Conservation (phyloP, 768 basidiomycete genomes). For the Hortiboletus flavorubellus region DNA sequence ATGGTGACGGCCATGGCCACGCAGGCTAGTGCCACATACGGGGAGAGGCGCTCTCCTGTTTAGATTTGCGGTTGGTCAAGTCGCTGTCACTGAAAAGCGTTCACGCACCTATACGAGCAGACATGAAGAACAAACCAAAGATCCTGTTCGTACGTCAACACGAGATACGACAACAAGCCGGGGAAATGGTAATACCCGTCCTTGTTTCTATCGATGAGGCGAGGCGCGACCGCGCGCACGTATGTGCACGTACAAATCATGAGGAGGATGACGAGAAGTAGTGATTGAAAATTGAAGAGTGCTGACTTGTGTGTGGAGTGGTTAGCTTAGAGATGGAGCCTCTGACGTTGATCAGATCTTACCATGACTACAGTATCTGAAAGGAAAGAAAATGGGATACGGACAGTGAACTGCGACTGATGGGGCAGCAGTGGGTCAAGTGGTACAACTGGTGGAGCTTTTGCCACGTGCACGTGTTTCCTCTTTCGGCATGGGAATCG, state of each 20-base stretch:
- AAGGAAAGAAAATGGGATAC: not conserved
- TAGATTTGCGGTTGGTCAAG: not conserved
- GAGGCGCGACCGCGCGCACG: conserved; percentile 83
- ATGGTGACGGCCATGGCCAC: conserved; percentile 87
- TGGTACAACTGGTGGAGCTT: no score
- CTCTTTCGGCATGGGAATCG: not conserved
- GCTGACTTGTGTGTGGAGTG: conserved; percentile 58
- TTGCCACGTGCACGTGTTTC: not conserved
- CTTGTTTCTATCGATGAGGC: conserved; percentile 90
- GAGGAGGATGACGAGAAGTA: conserved; percentile 89
- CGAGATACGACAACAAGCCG: not conserved
- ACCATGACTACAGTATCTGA: conserved; percentile 15
- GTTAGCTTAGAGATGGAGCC: not conserved
- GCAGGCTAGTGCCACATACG: conserved; percentile 93
- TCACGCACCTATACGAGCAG: conserved; percentile 83
- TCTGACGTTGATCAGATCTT: not conserved
- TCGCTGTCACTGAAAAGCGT: not conserved
- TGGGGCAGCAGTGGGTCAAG: not conserved
- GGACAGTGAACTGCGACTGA: not conserved
- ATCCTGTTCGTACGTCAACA: conserved; percentile 50
- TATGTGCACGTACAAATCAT: conserved; percentile 98
- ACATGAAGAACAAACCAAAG: conserved; percentile 91
- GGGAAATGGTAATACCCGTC: conserved; percentile 61
- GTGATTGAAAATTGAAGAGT: conserved; percentile 95
- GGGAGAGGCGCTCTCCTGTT: conserved; percentile 92